Percentiles rank a stretch among this genome's conserved stretches.
Evolutionary conservation across 2,329 filamentous ascomycete genomes (phyloP).

Genomic region (Beauveria asiatica): DNA sequence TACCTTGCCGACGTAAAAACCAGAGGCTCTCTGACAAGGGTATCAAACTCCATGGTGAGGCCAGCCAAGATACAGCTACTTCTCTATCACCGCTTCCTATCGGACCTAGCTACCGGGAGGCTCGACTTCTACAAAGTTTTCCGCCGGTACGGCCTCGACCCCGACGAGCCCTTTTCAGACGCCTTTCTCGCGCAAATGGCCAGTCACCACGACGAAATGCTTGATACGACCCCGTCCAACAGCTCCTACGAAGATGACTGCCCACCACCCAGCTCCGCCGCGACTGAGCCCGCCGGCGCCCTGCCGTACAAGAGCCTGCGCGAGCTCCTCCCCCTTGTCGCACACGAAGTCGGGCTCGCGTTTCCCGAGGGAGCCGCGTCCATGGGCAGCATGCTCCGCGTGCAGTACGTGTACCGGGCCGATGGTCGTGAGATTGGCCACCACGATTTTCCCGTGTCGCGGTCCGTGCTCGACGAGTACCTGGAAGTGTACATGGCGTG

Average conservation of each 20-base stretch:
- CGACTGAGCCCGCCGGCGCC: slow-evolving; percentile 21
- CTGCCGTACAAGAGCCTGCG: slow-evolving; percentile 41
- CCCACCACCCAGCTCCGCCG: background rate
- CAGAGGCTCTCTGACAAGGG: slow-evolving; percentile 55
- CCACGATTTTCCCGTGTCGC: slow-evolving; percentile 59
- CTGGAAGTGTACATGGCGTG: slow-evolving; percentile 65
- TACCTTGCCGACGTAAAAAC: slow-evolving; percentile 91
- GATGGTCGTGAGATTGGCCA: slow-evolving; percentile 47
- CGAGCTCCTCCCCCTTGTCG: slow-evolving; percentile 37
- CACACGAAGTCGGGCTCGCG: slow-evolving; percentile 39
- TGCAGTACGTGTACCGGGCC: slow-evolving; percentile 44
- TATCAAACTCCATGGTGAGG: slow-evolving; percentile 57
- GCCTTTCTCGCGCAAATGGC: slow-evolving; percentile 69
- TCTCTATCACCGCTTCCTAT: slow-evolving; percentile 80
- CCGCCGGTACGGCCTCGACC: slow-evolving; percentile 60
- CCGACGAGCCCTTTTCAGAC: slow-evolving; percentile 63
- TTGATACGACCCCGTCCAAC: slow-evolving; percentile 41
- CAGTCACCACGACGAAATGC: slow-evolving; percentile 56
- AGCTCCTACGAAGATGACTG: background rate
- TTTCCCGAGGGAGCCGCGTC: slow-evolving; percentile 42
- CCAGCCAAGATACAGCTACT: slow-evolving; percentile 82
- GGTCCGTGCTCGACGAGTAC: slow-evolving; percentile 54
- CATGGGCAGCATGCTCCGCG: slow-evolving; percentile 41
- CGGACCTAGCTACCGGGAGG: slow-evolving; percentile 60
- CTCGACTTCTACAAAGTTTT: slow-evolving; percentile 64